Conservation (phyloP, 2,329 filamentous ascomycete species). For the Ramularia collo-cygni region DNA sequence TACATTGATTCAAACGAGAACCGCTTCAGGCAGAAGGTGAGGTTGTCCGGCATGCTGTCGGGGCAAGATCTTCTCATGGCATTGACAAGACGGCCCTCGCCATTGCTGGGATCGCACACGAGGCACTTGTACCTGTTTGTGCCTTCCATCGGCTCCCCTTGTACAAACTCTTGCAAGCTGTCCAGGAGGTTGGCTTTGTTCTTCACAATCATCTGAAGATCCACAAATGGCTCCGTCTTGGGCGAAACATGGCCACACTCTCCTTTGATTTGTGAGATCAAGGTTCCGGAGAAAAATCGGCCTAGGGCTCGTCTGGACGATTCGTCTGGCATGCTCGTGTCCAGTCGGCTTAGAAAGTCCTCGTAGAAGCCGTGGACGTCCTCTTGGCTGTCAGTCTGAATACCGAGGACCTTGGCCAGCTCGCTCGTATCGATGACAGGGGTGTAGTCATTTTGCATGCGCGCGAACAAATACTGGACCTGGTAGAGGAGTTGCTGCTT, state of each 20-base stretch:
- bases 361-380: slow-evolving; percentile 98
- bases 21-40: slow-evolving; percentile 91
- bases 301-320: slow-evolving; percentile 68
- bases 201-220: slow-evolving; percentile 93
- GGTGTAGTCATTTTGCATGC: slow-evolving; percentile 75
- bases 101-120: slow-evolving; percentile 61
- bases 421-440: slow-evolving; percentile 66
- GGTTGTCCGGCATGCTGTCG: slow-evolving; percentile 84
- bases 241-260: slow-evolving; percentile 94
- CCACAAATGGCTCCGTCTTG: slow-evolving; percentile 80
- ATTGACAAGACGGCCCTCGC: slow-evolving; percentile 58
- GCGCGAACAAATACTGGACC: slow-evolving; percentile 74
- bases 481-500: slow-evolving; percentile 63
- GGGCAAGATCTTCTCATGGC: slow-evolving; percentile 83
- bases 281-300: slow-evolving; percentile 81
- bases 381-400: slow-evolving; percentile 89
- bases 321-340: slow-evolving; percentile 64
- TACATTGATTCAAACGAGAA: slow-evolving; percentile 70
- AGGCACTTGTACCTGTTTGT: slow-evolving; percentile 98
- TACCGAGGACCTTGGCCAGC: slow-evolving; percentile 68
- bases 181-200: slow-evolving; percentile 78
- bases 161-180: slow-evolving; percentile 89
- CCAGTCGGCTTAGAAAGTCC: slow-evolving; percentile 83
- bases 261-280: slow-evolving; percentile 91
- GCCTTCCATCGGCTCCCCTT: slow-evolving; percentile 93